A percentile compares a stretch with the other conserved stretches of the same genome.
Conservation (phyloP, 306 rosid species). For the barrel medic (Medicago truncatula) region DNA sequence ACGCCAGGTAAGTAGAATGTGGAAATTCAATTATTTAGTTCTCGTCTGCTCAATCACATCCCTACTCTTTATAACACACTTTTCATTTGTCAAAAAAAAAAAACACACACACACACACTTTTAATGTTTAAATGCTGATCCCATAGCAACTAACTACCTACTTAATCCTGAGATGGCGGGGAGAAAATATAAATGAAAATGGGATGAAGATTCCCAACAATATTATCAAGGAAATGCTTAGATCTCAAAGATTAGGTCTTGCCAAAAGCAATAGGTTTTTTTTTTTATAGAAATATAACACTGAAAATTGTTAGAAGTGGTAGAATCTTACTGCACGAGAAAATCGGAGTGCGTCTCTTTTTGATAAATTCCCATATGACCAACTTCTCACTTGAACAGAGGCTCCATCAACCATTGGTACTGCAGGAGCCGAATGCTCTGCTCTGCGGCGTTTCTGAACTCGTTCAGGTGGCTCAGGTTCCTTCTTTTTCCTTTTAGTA, state of each 20-base stretch:
- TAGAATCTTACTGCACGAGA: constrained; percentile 79
- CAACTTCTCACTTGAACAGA: constrained; percentile 88
- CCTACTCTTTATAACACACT: background rate
- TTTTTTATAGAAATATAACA: background rate
- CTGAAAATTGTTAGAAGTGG: background rate
- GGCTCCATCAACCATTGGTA: constrained; percentile 92
- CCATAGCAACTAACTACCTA: constrained; percentile 9
- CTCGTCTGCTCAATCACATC: background rate
- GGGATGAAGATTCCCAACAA: constrained; percentile 10
- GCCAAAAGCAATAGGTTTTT: constrained; percentile 29
- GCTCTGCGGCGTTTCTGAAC: constrained; percentile 80
- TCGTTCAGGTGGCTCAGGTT: constrained; percentile 78
- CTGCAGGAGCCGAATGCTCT: constrained; percentile 69
- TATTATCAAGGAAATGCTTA: constrained; percentile 2
- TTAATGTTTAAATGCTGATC: constrained; percentile 16
- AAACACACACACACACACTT: background rate
- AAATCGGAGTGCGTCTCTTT: constrained; percentile 87
- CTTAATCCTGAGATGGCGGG: background rate
- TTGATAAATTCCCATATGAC: constrained; percentile 91
- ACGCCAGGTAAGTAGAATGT: constrained; percentile 1
- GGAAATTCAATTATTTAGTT: background rate
- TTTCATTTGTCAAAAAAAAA: background rate
- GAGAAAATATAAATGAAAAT: background rate
- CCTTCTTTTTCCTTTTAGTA: constrained; percentile 91
- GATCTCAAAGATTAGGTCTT: background rate